Percentiles rank a stretch among this genome's conserved stretches.
Evolutionary conservation across 352 stramenopile species (phyloP).

Genomic region (Pythium oligandrum): DNA sequence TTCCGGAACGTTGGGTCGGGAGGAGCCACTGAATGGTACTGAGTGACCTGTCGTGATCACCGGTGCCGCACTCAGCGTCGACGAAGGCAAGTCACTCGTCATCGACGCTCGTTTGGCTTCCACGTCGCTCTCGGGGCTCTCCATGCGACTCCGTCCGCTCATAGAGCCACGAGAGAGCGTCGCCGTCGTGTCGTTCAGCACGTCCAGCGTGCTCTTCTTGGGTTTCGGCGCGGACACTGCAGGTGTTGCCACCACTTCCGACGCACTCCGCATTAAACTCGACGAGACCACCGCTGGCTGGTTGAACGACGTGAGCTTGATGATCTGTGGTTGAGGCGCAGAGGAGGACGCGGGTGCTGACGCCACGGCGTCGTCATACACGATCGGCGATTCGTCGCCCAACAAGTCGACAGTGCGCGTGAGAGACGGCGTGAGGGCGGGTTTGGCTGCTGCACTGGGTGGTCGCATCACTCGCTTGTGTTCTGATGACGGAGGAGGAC

Average conservation of each 20-base stretch:
- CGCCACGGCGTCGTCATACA: conserved; percentile 15
- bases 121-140: neutral
- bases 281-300: neutral
- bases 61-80: conserved; percentile 9
- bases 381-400: conserved; percentile 19
- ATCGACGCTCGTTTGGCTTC: conserved; percentile 6
- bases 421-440: conserved; percentile 9
- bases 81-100: neutral
- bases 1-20: conserved; percentile 48
- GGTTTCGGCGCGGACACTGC: conserved; percentile 10
- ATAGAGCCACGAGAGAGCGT: conserved; percentile 23
- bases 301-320: conserved; percentile 16
- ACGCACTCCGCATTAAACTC: conserved; percentile 11
- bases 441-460: conserved; percentile 18
- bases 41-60: conserved; percentile 35
- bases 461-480: conserved; percentile 16
- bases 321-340: conserved; percentile 18
- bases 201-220: conserved; percentile 68
- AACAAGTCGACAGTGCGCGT: conserved; percentile 38
- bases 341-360: conserved; percentile 7
- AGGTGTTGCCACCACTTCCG: neutral
- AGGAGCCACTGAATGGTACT: conserved; percentile 48
- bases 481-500: conserved; percentile 4
- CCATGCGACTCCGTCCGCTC: neutral
- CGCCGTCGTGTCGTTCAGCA: conserved; percentile 59